Percentiles rank a stretch among this genome's conserved stretches.
phyloP scores from a whole-genome alignment of 805 yeast genomes.

The Yarrowia divulgata region DNA sequence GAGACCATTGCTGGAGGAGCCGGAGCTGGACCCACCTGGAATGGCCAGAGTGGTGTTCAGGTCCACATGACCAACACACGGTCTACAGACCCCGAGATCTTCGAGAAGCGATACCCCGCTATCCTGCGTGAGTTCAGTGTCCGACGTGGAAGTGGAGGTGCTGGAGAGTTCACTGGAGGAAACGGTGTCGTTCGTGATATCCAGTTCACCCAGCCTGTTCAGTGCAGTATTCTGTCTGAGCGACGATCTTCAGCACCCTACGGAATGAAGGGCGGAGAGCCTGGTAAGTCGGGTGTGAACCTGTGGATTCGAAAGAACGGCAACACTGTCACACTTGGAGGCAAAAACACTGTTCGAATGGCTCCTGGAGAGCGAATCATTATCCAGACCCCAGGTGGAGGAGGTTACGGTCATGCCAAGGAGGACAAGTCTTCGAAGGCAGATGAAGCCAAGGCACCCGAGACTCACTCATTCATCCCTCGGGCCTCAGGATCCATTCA shows the following conservation, averaged over 20 bases:
- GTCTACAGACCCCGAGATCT: slow-evolving; percentile 88
- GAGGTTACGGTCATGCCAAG: slow-evolving; percentile 68
- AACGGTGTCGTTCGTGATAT: slow-evolving; percentile 86
- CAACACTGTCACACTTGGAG: slow-evolving; percentile 62
- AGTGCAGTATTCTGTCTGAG: slow-evolving; percentile 84
- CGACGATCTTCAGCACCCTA: slow-evolving; percentile 85
- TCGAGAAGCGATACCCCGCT: slow-evolving; percentile 89
- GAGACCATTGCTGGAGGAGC: slow-evolving; percentile 97
- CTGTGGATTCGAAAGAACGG: slow-evolving; percentile 50
- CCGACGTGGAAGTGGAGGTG: slow-evolving; percentile 80
- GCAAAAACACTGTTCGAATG: slow-evolving; percentile 68
- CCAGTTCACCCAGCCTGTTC: slow-evolving; percentile 74
- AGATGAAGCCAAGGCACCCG: background rate
- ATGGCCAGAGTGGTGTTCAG: slow-evolving; percentile 89
- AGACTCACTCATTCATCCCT: slow-evolving; percentile 39
- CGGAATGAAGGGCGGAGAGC: slow-evolving; percentile 83
- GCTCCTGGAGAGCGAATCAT: slow-evolving; percentile 69
- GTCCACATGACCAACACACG: slow-evolving; percentile 94
- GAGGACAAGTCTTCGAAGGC: background rate
- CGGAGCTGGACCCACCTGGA: slow-evolving; percentile 88
- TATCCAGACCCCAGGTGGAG: slow-evolving; percentile 85
- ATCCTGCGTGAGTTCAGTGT: slow-evolving; percentile 73
- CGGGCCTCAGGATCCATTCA: slow-evolving; percentile 43
- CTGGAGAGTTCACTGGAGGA: slow-evolving; percentile 77
- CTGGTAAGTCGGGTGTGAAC: slow-evolving; percentile 77